Conservation (phyloP, 192 early-diverging fungal genomes). For the Podila epicladia region DNA sequence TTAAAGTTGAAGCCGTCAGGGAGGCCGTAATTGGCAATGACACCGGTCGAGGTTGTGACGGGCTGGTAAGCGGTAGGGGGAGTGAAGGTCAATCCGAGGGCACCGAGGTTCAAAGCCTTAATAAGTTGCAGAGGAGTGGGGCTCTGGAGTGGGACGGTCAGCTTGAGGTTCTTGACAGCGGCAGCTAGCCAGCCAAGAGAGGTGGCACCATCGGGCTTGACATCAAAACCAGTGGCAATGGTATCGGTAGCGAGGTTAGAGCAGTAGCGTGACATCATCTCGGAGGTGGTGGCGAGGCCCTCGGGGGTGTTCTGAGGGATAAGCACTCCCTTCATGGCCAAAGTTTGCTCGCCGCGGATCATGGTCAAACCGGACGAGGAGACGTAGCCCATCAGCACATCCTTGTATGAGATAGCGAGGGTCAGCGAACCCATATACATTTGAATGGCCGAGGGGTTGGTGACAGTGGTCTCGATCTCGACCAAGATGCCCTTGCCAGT, state of each 20-base stretch:
- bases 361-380: slow-evolving; percentile 47
- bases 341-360: slow-evolving; percentile 40
- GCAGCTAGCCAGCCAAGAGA: slow-evolving; percentile 50
- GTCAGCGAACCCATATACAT: slow-evolving; percentile 60
- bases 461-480: slow-evolving; percentile 53
- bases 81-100: slow-evolving; percentile 51
- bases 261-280: slow-evolving; percentile 57
- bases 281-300: slow-evolving; percentile 45
- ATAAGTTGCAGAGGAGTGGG: slow-evolving; percentile 47
- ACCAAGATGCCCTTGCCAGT: slow-evolving; percentile 61
- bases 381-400: slow-evolving; percentile 55
- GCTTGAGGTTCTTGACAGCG: slow-evolving; percentile 33
- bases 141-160: slow-evolving; percentile 49
- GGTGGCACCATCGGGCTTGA: slow-evolving; percentile 49
- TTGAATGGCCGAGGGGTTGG: slow-evolving; percentile 57
- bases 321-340: slow-evolving; percentile 54
- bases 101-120: slow-evolving; percentile 53
- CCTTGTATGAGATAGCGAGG: slow-evolving; percentile 53
- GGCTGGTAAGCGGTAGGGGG: slow-evolving; percentile 51
- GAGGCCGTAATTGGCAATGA: slow-evolving; percentile 47
- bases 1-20: slow-evolving; percentile 61
- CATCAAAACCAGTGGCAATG: slow-evolving; percentile 50
- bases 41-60: slow-evolving; percentile 30
- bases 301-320: slow-evolving; percentile 50
- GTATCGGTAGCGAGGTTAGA: slow-evolving; percentile 37